These are phyloP conservation scores for Mucuna pruriens DNA, from an alignment of 306 rosid genomes.

Conservation along the genomic window DNA sequence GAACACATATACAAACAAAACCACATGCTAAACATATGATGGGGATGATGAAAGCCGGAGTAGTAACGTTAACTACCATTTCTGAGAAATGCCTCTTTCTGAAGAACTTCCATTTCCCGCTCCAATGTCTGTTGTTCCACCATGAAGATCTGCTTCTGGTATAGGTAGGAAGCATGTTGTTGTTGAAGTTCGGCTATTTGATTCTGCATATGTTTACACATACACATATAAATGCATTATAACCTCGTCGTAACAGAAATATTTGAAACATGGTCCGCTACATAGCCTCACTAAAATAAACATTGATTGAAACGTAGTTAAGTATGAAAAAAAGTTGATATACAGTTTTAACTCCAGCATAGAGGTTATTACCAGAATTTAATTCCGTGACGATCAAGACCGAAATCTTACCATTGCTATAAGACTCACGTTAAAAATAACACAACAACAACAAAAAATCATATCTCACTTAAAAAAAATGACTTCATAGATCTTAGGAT, in stretches of 20 bases:
- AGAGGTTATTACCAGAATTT: too few relatives aligned
- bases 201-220: slow-evolving; percentile 28
- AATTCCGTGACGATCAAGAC: too few relatives aligned
- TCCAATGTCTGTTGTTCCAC: slow-evolving; percentile 47
- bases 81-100: not conserved
- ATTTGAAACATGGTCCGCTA: too few relatives aligned
- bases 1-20: not conserved
- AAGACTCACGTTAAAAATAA: too few relatives aligned
- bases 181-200: slow-evolving; percentile 43
- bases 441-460: too few relatives aligned
- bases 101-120: slow-evolving; percentile 19
- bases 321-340: too few relatives aligned
- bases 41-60: not conserved
- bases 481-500: too few relatives aligned
- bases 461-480: too few relatives aligned
- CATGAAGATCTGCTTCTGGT: slow-evolving; percentile 22
- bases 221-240: not conserved
- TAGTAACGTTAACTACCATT: slow-evolving; percentile 44
- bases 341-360: too few relatives aligned
- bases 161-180: slow-evolving; percentile 26
- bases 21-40: not conserved
- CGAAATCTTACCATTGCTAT: too few relatives aligned
- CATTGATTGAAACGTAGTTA: too few relatives aligned
- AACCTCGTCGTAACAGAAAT: not conserved
- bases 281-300: too few relatives aligned